These are phyloP conservation scores for Hypoxylon sp. DNA, from an alignment of 2,329 filamentous ascomycete species.

Conservation along the genomic window DNA sequence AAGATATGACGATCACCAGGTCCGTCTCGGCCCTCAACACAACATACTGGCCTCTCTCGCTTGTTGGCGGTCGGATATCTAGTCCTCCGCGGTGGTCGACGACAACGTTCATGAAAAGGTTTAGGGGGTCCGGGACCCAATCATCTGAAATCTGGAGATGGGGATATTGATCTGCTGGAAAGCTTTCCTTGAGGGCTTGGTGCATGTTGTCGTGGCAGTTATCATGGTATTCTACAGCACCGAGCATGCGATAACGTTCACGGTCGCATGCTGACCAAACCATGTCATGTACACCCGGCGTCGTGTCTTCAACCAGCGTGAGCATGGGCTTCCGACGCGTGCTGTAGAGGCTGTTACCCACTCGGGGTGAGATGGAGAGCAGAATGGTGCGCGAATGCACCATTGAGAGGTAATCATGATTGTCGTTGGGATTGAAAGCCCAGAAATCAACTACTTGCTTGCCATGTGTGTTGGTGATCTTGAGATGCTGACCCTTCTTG, in stretches of 20 bases:
- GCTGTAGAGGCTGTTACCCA: background rate
- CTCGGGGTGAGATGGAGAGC: background rate
- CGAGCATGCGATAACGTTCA: background rate
- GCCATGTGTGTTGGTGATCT: slow-evolving; percentile 1
- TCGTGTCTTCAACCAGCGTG: background rate
- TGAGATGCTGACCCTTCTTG: slow-evolving; percentile 1
- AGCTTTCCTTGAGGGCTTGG: background rate
- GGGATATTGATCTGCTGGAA: background rate
- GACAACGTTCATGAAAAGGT: background rate
- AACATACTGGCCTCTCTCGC: background rate
- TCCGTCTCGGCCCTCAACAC: background rate
- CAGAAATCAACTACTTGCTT: background rate
- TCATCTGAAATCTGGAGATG: background rate
- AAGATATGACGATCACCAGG: background rate
- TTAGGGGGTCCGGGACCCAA: background rate
- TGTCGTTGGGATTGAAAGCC: background rate
- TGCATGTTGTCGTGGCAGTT: slow-evolving; percentile 5
- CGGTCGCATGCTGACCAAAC: background rate
- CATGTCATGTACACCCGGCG: background rate
- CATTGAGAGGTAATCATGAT: slow-evolving; percentile 2
- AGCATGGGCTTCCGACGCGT: background rate
- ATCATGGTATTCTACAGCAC: background rate
- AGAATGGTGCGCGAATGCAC: background rate
- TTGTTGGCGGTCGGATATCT: background rate
- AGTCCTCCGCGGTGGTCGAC: background rate